These are phyloP conservation scores for Myxozyma sirexii DNA, from an alignment of 805 yeast genomes.

Conservation along the genomic window DNA sequence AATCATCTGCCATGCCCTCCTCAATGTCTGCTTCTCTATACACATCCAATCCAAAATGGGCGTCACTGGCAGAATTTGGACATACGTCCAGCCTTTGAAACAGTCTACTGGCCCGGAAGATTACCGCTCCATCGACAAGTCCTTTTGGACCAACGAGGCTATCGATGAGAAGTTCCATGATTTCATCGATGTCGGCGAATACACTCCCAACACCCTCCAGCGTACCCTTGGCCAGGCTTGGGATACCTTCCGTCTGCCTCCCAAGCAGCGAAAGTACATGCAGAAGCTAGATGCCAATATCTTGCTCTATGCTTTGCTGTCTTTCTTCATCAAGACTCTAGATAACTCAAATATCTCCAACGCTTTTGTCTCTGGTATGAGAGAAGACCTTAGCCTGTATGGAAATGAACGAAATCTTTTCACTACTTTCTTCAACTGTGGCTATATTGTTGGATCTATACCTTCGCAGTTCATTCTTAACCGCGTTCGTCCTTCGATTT, in stretches of 20 bases:
- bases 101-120: constrained; percentile 11
- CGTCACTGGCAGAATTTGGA: neutral
- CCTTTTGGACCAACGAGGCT: constrained; percentile 11
- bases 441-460: constrained; percentile 52
- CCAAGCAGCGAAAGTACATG: constrained; percentile 26
- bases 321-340: constrained; percentile 55
- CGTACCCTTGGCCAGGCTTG: constrained; percentile 24
- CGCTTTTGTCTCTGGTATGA: constrained; percentile 70
- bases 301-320: constrained; percentile 31
- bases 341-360: constrained; percentile 63
- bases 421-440: constrained; percentile 37
- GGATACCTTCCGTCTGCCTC: constrained; percentile 30
- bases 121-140: constrained; percentile 8
- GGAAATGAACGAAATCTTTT: constrained; percentile 31
- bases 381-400: constrained; percentile 48
- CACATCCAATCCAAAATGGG: neutral
- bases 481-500: constrained; percentile 38
- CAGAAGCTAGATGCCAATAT: constrained; percentile 29
- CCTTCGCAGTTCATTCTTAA: constrained; percentile 47
- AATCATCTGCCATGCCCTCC: neutral
- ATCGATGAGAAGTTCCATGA: constrained; percentile 11
- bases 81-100: constrained; percentile 1
- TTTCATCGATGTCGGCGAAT: constrained; percentile 19
- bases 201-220: constrained; percentile 11
- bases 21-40: neutral